A percentile compares a stretch with the other conserved stretches of the same genome.
These are phyloP conservation scores for Chrysanthemum makinoi DNA, from an alignment of 129 eudicot genomes.

Conservation along the genomic window DNA sequence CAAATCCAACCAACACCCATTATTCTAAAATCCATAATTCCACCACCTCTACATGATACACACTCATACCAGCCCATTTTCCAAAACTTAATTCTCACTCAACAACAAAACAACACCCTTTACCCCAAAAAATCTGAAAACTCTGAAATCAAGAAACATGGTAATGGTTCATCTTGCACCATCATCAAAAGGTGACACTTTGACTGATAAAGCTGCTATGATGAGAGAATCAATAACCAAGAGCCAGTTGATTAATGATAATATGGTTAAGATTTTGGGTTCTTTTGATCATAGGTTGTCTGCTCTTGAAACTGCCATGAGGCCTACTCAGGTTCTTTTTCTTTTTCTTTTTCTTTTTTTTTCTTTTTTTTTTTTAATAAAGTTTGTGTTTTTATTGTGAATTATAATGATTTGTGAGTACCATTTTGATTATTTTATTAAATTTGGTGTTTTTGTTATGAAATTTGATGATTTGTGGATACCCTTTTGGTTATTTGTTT, in stretches of 20 bases:
- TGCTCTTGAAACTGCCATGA: constrained; percentile 96
- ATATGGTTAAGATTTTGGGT: constrained; percentile 71
- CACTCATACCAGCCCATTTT: constrained; percentile 8
- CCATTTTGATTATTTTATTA: not conserved
- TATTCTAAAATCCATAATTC: constrained; percentile 33
- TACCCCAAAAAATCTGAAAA: not conserved
- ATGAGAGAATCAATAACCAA: constrained; percentile 80
- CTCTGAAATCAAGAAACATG: constrained; percentile 28
- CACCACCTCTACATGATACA: constrained; percentile 34
- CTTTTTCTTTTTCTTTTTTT: too few relatives aligned
- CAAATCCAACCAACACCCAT: constrained; percentile 36
- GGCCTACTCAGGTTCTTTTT: constrained; percentile 63
- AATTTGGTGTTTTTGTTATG: not conserved
- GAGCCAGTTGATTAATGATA: constrained; percentile 75
- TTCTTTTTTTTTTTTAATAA: too few relatives aligned
- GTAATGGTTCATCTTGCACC: constrained; percentile 35
- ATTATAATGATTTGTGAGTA: not conserved
- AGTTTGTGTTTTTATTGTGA: too few relatives aligned
- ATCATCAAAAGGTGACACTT: constrained; percentile 37
- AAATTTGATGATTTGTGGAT: not conserved
- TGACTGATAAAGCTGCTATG: constrained; percentile 67
- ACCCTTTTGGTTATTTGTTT: not conserved
- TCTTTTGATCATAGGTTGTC: constrained; percentile 96
- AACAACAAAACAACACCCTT: not conserved
- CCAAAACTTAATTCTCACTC: constrained; percentile 28